A percentile compares a stretch with the other conserved stretches of the same genome.
Conservation (phyloP, 352 stramenopile genomes). For the Globisporangium emineosum region DNA sequence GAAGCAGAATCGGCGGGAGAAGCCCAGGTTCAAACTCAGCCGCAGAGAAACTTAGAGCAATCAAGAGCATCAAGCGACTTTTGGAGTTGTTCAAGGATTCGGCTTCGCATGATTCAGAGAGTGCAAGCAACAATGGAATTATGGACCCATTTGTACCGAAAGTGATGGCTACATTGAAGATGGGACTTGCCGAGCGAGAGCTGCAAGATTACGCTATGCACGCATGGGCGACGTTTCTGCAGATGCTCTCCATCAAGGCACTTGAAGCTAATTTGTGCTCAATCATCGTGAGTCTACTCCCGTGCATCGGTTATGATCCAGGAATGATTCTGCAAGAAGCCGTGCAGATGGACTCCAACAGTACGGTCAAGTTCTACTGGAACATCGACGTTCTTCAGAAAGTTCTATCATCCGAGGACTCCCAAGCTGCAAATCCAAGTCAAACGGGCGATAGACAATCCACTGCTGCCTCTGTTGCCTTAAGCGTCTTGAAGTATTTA, state of each 20-base stretch:
- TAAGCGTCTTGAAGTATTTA: conserved; percentile 59
- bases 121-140: conserved; percentile 33
- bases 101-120: conserved; percentile 23
- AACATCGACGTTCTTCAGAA: conserved; percentile 43
- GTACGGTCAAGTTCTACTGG: conserved; percentile 18
- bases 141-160: conserved; percentile 86
- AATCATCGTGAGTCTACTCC: conserved; percentile 84
- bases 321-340: conserved; percentile 37
- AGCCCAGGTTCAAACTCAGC: conserved; percentile 22
- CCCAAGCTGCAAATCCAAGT: not conserved
- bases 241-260: conserved; percentile 74
- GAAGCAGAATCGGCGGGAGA: conserved; percentile 55
- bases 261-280: conserved; percentile 83
- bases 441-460: not conserved
- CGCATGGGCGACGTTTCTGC: conserved; percentile 78
- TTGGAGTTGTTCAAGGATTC: conserved; percentile 55
- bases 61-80: conserved; percentile 73
- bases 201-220: conserved; percentile 62
- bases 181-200: conserved; percentile 52
- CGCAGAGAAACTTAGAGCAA: conserved; percentile 48
- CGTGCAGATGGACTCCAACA: conserved; percentile 18
- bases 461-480: conserved; percentile 15
- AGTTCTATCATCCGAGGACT: not conserved
- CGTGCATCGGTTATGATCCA: conserved; percentile 57
- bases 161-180: conserved; percentile 88